Evolutionary conservation across 2,329 filamentous ascomycete genomes (phyloP), one percentile per base, ranked within the genome.

Genomic region (Diaporthe destruens): DNA sequence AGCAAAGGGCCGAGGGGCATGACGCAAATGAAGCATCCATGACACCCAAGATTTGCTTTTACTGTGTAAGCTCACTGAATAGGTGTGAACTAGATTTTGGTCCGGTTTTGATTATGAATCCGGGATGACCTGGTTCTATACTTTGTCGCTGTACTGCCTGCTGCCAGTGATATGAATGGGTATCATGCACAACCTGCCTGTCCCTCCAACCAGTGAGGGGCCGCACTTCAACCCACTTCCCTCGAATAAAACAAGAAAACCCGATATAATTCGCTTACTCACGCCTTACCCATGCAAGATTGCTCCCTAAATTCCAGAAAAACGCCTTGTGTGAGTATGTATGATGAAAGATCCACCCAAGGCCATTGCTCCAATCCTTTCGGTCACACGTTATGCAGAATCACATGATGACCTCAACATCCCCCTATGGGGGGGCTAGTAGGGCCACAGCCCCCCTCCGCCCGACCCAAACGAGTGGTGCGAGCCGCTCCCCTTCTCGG

Each of bases 401-500:
- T 32, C 42, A 36, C 6, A 11, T 51, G 23, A 18, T 12, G 25
- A 2, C 53, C 39, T 25, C 18, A 23, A 57, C 8, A 18, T 5
- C 34, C 29, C 29, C 29, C 29, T 29, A 29, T 29, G 29, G 29
- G 29, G 29, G 5, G 53, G 49, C n/a, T 66, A 74, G 32, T 72
- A 72, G 29, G 73, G 59, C 73, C 73, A 74, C 4, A 74, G 18
- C 1, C 57, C 73, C 1, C 66, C 59, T 59, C 66, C 73, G 2
- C 59, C 56, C 47, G 25, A 66, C 59, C 54, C 67, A 63, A 75
- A 55, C 32, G 59, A 63, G 57, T 56, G 68, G 55, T 51, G 86
- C 76, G 61, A 39, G 20, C 44, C 61, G 14, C 61, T 42, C 20
- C 59, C 72, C 66, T 69, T 70, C 59, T 88, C 92, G 1, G 93